Conservation (phyloP, 2,329 filamentous ascomycete species). For the Fusarium veterinarium region DNA sequence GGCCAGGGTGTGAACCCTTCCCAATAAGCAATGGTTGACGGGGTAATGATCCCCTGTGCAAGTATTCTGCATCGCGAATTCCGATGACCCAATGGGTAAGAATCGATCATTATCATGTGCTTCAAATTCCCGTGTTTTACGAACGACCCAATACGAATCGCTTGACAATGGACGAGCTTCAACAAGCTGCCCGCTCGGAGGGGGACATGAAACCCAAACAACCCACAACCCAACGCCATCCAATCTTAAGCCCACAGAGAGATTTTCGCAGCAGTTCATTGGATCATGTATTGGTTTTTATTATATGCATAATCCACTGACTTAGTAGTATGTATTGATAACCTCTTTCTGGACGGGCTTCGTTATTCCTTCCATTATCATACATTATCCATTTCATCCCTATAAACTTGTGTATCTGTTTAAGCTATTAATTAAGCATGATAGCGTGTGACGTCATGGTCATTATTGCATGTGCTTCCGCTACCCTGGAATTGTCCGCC, state of each 20-base stretch:
- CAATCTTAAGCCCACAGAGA: slow-evolving; percentile 32
- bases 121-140: neutral
- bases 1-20: slow-evolving; percentile 16
- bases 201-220: slow-evolving; percentile 31
- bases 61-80: neutral
- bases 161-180: neutral
- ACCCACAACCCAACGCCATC: slow-evolving; percentile 28
- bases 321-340: neutral
- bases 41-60: neutral
- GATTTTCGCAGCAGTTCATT: slow-evolving; percentile 23
- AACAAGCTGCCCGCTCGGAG: neutral
- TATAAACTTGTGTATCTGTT: neutral
- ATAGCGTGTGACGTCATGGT: slow-evolving; percentile 13
- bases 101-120: neutral
- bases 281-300: slow-evolving; percentile 8
- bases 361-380: neutral
- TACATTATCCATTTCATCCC: neutral
- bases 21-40: slow-evolving; percentile 1
- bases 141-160: neutral
- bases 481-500: neutral
- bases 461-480: neutral
- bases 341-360: neutral
- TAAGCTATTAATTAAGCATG: slow-evolving; percentile 28
- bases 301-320: neutral
- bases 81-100: neutral